A percentile compares a stretch with the other conserved stretches of the same genome.
These are phyloP conservation scores for Hemerocallis citrina DNA, from an alignment of 106 monocot species.

Conservation along the genomic window DNA sequence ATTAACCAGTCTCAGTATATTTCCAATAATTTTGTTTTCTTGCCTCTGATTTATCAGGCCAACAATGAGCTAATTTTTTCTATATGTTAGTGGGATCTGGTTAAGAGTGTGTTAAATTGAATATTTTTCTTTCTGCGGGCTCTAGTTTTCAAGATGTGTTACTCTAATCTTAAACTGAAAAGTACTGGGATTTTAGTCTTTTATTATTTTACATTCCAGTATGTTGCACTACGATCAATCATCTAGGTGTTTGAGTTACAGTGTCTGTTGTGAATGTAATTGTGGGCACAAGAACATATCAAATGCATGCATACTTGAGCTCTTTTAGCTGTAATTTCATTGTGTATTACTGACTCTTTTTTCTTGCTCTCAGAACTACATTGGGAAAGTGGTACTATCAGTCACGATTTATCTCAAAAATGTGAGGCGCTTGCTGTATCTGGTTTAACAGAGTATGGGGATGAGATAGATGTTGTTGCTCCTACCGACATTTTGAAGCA, in stretches of 20 bases:
- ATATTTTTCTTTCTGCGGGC: background rate
- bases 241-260: background rate
- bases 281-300: background rate
- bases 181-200: background rate
- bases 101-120: background rate
- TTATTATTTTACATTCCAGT: background rate
- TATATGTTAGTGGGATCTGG: background rate
- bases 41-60: background rate
- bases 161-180: background rate
- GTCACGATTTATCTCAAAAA: conserved; percentile 73
- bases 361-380: conserved; percentile 31
- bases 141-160: background rate
- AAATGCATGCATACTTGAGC: no score
- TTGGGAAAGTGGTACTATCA: conserved; percentile 35
- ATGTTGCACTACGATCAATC: no score
- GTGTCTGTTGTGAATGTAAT: background rate
- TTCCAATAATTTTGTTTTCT: background rate
- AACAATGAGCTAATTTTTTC: background rate
- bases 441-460: conserved; percentile 80
- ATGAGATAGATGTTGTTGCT: conserved; percentile 95
- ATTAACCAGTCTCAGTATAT: background rate
- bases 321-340: background rate
- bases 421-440: conserved; percentile 93
- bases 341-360: background rate
- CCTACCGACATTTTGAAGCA: conserved; percentile 93